phyloP scores from a whole-genome alignment of 176 grass and related monocot genomes.

The Hyparrhenia diplandra region DNA sequence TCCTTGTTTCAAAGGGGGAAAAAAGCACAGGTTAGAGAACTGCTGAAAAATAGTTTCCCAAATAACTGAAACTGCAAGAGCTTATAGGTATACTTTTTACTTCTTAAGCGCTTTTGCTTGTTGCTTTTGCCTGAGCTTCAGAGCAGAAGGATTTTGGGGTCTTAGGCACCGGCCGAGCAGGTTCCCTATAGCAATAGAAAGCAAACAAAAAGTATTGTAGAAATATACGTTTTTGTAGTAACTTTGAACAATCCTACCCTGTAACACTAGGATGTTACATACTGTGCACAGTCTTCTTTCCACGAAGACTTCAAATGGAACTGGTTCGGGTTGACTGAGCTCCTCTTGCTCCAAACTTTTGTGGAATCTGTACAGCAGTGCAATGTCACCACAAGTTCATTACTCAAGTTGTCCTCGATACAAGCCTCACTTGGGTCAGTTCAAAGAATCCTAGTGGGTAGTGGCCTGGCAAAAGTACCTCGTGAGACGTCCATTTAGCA shows the following conservation, averaged over 20 bases:
- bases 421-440: background rate
- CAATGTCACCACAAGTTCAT: background rate
- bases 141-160: constrained; percentile 55
- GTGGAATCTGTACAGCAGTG: constrained; percentile 51
- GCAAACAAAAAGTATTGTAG: background rate
- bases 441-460: constrained; percentile 20
- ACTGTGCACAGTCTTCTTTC: constrained; percentile 73
- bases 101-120: constrained; percentile 67
- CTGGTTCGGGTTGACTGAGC: constrained; percentile 31
- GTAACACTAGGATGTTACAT: constrained; percentile 29
- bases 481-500: constrained; percentile 74
- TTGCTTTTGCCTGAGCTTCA: constrained; percentile 78
- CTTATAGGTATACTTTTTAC: constrained; percentile 53
- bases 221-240: background rate
- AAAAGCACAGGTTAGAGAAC: background rate
- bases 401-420: constrained; percentile 1
- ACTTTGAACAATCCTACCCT: background rate
- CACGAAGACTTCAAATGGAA: constrained; percentile 64
- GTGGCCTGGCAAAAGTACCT: constrained; percentile 42
- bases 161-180: constrained; percentile 42
- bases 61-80: background rate
- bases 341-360: constrained; percentile 42
- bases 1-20: constrained; percentile 74
- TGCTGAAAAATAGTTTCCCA: background rate
- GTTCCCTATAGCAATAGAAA: constrained; percentile 43